These are phyloP conservation scores for Colletotrichum viniferum DNA, from an alignment of 2,329 filamentous ascomycete genomes.

Conservation along the genomic window DNA sequence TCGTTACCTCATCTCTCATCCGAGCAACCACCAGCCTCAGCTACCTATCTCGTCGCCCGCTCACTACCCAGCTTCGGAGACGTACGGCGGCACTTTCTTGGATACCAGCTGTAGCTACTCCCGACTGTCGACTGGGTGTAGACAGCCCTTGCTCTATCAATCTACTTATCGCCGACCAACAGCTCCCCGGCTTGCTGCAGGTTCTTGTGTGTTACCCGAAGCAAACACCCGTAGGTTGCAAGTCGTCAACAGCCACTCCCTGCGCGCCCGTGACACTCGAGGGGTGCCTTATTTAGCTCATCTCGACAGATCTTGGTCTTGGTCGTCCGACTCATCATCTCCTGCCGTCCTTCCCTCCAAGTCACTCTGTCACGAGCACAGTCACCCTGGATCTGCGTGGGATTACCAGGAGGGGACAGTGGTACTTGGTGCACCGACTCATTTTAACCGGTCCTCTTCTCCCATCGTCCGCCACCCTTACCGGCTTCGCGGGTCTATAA, in stretches of 20 bases:
- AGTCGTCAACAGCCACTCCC: neutral
- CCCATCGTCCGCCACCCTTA: neutral
- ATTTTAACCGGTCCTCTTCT: neutral
- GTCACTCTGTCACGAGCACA: neutral
- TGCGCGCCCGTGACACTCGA: neutral
- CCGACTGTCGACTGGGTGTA: neutral
- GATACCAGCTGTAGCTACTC: neutral
- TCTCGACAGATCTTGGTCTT: slow-evolving; percentile 6
- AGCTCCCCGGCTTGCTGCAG: slow-evolving; percentile 1
- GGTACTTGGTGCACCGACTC: slow-evolving; percentile 5
- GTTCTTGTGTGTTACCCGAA: neutral
- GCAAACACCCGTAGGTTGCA: neutral
- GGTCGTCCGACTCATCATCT: neutral
- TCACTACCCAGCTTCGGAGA: neutral
- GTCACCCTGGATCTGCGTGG: slow-evolving; percentile 4
- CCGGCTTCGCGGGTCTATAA: slow-evolving; percentile 34
- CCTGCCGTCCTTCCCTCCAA: slow-evolving; percentile 16
- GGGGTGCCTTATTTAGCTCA: slow-evolving; percentile 8
- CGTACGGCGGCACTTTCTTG: neutral
- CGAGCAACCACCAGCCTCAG: neutral
- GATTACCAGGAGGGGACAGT: slow-evolving; percentile 1
- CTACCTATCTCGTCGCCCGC: neutral
- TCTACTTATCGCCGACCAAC: neutral
- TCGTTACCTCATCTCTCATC: neutral
- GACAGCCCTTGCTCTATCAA: neutral